Conservation (phyloP, 345 rosid genomes). For the Citrus unshiu region DNA sequence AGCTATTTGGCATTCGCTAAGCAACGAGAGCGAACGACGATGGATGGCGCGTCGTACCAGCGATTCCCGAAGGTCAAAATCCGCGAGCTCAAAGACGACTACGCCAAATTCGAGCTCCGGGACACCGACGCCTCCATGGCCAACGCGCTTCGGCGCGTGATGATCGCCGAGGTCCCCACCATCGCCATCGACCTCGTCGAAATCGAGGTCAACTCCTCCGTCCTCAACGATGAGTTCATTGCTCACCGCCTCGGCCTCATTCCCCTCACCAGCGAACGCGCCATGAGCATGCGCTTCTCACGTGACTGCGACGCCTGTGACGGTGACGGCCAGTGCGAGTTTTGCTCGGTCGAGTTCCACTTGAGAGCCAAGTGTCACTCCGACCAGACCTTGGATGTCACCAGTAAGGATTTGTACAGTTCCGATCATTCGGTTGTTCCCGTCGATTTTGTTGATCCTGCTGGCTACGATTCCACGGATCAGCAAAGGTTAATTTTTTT, state of each 20-base stretch:
- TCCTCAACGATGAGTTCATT: conserved; percentile 90
- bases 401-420: conserved; percentile 80
- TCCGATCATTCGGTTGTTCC: conserved; percentile 85
- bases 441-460: conserved; percentile 63
- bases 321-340: conserved; percentile 97
- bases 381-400: conserved; percentile 89
- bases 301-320: conserved; percentile 96
- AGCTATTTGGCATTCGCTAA: too few species aligned
- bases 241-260: conserved; percentile 95
- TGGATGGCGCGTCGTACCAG: conserved; percentile 82
- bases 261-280: conserved; percentile 83
- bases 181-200: conserved; percentile 95
- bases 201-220: conserved; percentile 86
- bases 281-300: conserved; percentile 95
- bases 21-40: conserved; percentile 5
- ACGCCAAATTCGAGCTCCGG: conserved; percentile 85
- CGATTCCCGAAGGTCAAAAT: conserved; percentile 81
- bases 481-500: conserved; percentile 42
- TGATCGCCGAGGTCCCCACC: conserved; percentile 97
- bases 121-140: conserved; percentile 89
- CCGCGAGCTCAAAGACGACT: conserved; percentile 79
- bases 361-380: conserved; percentile 68
- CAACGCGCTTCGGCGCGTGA: conserved; percentile 94
- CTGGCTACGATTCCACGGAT: conserved; percentile 53
- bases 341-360: conserved; percentile 89